Evolutionary conservation across 345 rosid genomes (phyloP), one percentile per base, ranked within the genome.

Genomic region (Litchi chinensis): DNA sequence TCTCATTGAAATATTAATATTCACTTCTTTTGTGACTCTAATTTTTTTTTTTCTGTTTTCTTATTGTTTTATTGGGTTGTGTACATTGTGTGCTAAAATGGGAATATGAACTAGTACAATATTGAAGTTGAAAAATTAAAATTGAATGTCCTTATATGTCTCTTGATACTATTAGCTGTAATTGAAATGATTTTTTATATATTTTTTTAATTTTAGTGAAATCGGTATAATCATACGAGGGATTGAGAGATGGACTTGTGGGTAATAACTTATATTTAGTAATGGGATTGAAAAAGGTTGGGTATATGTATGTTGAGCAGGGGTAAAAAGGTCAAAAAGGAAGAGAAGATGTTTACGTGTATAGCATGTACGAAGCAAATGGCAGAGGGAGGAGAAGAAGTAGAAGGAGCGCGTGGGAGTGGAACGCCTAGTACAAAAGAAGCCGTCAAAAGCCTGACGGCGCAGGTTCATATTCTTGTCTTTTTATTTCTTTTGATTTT

Each of bases 361-460:
- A 96, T 96, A 85, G 92, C 99, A 63, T 96, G 99, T 88, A 89
- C 97, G 75, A 96, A 96, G 82, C 90, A 90, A 74, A 87, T 71
- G 87, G 93, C 91, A 12, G 99, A 93, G 8, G 93, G 85, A 1
- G 97, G 91, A 67, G 92, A 89, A 50, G 97, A 88, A 43, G 97
- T 89, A 41, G 91, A 84, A 68, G 98, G 89, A 81, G 87, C 91
- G 86, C 95, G 98, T 86, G 97, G 93, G 10, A 85, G 87, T 86
- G 80, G 86, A 48, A 91, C 99, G 71, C 96, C 97, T 37, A 91
- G 82, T 79, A 85, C 97, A 19, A 96, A 91, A 85, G 99, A 96
- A 84, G 93, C 99, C 90, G 99, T 94, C 93, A 96, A 93, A 88
- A 93, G 97, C 98, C 93, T 96, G 73, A 96, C 99, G 70, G 77